Conservation (phyloP, 371 early-diverging fungal genomes). For the Mucor indicus region DNA sequence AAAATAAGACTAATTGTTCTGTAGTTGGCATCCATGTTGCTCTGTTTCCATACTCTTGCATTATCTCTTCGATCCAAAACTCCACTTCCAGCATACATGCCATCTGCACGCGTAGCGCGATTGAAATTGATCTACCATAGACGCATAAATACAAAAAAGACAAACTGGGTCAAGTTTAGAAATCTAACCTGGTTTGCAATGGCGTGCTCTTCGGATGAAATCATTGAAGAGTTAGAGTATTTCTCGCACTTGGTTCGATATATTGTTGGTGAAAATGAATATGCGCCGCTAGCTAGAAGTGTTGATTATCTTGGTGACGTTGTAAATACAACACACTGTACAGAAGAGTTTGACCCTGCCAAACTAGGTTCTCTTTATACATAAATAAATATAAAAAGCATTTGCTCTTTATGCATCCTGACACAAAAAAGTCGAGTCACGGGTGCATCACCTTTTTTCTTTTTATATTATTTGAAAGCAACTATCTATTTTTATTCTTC, state of each 20-base stretch:
- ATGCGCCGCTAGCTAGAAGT: slow-evolving; percentile 25
- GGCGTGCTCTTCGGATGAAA: slow-evolving; percentile 51
- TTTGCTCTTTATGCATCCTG: no score
- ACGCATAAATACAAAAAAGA: slow-evolving; percentile 22
- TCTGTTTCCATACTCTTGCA: slow-evolving; percentile 49
- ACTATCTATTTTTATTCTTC: background rate
- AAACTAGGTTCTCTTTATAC: no score
- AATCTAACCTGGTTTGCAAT: slow-evolving; percentile 52
- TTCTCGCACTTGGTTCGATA: slow-evolving; percentile 29
- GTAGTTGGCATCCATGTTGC: slow-evolving; percentile 42
- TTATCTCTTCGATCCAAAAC: slow-evolving; percentile 52
- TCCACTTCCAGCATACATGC: slow-evolving; percentile 57
- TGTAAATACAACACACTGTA: no score
- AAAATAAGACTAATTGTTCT: no score
- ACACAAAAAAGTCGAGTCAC: no score
- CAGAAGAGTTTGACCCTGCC: no score
- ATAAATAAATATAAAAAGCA: no score
- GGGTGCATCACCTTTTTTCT: background rate
- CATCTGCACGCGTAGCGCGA: slow-evolving; percentile 52
- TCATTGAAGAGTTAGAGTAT: slow-evolving; percentile 57
- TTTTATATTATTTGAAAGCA: background rate
- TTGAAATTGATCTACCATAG: slow-evolving; percentile 47
- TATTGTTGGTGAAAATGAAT: slow-evolving; percentile 39
- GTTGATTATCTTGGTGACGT: slow-evolving; percentile 32
- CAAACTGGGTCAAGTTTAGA: slow-evolving; percentile 31